phyloP scores from a whole-genome alignment of 2,329 filamentous ascomycete genomes.

The Mycosphaerella sp. region DNA sequence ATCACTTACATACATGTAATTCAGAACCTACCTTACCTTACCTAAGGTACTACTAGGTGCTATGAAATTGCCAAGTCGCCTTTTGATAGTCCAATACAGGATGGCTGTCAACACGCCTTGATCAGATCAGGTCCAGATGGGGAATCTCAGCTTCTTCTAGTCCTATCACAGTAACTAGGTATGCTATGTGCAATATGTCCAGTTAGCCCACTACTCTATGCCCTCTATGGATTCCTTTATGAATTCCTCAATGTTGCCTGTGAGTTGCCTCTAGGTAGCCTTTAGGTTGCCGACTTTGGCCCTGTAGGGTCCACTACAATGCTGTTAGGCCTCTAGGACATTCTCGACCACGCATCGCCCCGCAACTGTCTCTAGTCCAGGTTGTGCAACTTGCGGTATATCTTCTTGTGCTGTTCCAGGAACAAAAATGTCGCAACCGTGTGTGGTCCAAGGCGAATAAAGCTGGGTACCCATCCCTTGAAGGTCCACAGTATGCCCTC shows the following conservation, averaged over 20 bases:
- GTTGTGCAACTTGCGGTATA: slow-evolving; percentile 50
- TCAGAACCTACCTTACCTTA: too few relatives aligned
- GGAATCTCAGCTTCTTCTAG: too few relatives aligned
- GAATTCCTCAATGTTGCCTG: not conserved
- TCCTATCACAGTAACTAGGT: not conserved
- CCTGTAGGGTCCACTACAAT: not conserved
- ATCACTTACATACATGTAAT: not conserved
- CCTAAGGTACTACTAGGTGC: too few relatives aligned
- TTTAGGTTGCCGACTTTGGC: not conserved
- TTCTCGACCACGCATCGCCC: not conserved
- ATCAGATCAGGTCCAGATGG: too few relatives aligned
- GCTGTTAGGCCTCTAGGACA: not conserved
- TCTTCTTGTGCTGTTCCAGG: slow-evolving; percentile 76
- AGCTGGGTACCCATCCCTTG: slow-evolving; percentile 81
- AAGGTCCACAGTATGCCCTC: slow-evolving; percentile 82
- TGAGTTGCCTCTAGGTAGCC: not conserved
- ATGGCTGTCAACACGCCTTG: too few relatives aligned
- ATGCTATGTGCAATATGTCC: not conserved
- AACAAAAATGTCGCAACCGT: slow-evolving; percentile 84
- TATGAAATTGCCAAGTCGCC: too few relatives aligned
- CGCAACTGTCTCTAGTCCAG: not conserved
- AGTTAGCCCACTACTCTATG: not conserved
- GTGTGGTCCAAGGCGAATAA: slow-evolving; percentile 63
- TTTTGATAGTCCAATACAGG: too few relatives aligned
- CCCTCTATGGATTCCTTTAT: not conserved